A percentile compares a stretch with the other conserved stretches of the same genome.
Evolutionary conservation across 805 yeast genomes (phyloP).

Genomic region (Isabelozyma rhagii): DNA sequence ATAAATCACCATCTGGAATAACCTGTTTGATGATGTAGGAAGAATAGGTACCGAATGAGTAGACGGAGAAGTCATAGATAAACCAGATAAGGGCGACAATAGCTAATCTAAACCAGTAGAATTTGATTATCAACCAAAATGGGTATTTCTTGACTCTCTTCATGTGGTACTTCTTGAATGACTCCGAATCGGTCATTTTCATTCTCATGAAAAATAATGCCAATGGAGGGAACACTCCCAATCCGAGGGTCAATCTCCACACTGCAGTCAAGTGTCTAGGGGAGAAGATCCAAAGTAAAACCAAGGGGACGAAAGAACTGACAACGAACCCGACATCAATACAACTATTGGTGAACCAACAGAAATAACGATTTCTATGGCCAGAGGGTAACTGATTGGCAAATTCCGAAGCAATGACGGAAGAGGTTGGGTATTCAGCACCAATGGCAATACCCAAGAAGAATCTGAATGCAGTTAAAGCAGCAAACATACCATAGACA

Average conservation of each 20-base stretch:
- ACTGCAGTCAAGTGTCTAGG: constrained; percentile 69
- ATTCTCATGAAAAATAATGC: constrained; percentile 74
- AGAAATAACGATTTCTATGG: constrained; percentile 81
- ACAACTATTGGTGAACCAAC: constrained; percentile 85
- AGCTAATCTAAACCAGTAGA: constrained; percentile 76
- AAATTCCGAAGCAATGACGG: constrained; percentile 92
- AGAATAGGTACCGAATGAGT: constrained; percentile 85
- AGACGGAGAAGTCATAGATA: constrained; percentile 82
- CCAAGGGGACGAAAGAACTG: constrained; percentile 82
- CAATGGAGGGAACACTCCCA: constrained; percentile 87
- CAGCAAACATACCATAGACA: constrained; percentile 75
- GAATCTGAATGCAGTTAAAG: constrained; percentile 80
- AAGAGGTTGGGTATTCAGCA: constrained; percentile 91
- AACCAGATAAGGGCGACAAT: constrained; percentile 84
- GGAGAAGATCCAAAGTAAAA: constrained; percentile 78
- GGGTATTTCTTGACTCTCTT: constrained; percentile 59
- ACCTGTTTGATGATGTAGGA: constrained; percentile 60
- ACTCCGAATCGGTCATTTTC: constrained; percentile 69
- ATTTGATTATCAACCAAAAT: constrained; percentile 64
- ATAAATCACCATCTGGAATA: constrained; percentile 59
- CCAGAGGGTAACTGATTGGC: constrained; percentile 77
- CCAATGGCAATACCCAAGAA: constrained; percentile 91
- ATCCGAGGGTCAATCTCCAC: constrained; percentile 88
- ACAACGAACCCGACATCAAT: constrained; percentile 85
- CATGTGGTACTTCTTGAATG: constrained; percentile 68